Evolutionary conservation across 2,329 filamentous ascomycete species (phyloP).

Genomic region (Chlorencoelia australis): DNA sequence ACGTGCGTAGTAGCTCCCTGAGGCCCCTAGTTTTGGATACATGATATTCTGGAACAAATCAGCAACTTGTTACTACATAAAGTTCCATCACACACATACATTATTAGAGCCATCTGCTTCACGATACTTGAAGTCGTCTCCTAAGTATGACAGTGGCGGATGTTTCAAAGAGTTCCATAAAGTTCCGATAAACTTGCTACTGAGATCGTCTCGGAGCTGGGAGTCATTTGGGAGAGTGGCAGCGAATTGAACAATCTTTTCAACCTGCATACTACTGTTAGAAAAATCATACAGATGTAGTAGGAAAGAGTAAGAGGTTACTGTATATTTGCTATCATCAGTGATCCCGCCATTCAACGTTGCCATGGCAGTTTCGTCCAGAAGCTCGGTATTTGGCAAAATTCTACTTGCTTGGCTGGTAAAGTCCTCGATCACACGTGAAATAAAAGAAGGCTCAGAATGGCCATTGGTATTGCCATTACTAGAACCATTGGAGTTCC

Average conservation of each 20-base stretch:
- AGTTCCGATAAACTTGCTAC: conserved; percentile 55
- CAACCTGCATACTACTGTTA: no score
- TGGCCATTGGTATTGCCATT: no score
- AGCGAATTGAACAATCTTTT: conserved; percentile 46
- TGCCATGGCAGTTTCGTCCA: no score
- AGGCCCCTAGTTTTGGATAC: conserved; percentile 55
- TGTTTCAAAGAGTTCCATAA: conserved; percentile 67
- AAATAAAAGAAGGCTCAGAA: no score
- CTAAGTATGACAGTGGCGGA: conserved; percentile 55
- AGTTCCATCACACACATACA: conserved; percentile 52
- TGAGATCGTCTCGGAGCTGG: conserved; percentile 32
- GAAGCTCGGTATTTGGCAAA: no score
- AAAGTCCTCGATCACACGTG: no score
- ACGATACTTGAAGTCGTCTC: conserved; percentile 54
- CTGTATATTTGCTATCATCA: no score
- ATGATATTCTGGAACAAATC: conserved; percentile 62
- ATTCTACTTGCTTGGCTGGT: no score
- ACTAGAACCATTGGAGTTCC: no score
- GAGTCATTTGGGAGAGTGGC: conserved; percentile 6
- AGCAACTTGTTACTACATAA: conserved; percentile 56
- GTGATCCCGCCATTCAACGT: no score
- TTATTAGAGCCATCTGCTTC: conserved; percentile 47
- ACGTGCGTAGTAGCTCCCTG: conserved; percentile 56
- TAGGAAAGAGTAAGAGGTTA: no score
- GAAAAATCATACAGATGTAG: no score